These are phyloP conservation scores for Purpureocillium lavendulum DNA, from an alignment of 2,329 filamentous ascomycete species.

Conservation along the genomic window DNA sequence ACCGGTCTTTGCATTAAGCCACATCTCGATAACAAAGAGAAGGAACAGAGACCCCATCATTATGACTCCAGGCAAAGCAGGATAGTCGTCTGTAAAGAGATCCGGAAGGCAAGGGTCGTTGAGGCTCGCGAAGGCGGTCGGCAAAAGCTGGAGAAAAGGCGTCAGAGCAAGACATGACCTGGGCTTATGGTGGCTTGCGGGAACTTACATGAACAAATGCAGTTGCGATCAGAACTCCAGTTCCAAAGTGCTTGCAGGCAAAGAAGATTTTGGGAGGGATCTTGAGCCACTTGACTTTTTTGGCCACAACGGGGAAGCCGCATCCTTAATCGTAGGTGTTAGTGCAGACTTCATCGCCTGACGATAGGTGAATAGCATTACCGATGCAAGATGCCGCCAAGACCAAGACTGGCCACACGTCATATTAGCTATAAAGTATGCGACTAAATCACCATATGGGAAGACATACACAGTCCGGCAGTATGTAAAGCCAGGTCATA, in stretches of 20 bases:
- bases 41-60: conserved; percentile 56
- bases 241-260: conserved; percentile 59
- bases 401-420: conserved; percentile 23
- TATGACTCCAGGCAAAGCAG: conserved; percentile 54
- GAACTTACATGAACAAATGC: conserved; percentile 64
- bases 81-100: conserved; percentile 51
- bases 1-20: conserved; percentile 49
- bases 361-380: conserved; percentile 4
- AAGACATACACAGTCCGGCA: conserved; percentile 19
- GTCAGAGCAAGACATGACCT: too few species aligned
- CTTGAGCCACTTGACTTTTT: conserved; percentile 50
- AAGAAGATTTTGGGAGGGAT: conserved; percentile 50
- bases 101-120: conserved; percentile 48
- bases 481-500: conserved; percentile 11
- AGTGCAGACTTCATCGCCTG: background rate
- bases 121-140: conserved; percentile 48
- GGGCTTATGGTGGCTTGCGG: too few species aligned
- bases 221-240: conserved; percentile 63
- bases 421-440: too few species aligned
- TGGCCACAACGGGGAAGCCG: conserved; percentile 43
- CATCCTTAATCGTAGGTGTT: conserved; percentile 23
- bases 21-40: conserved; percentile 56
- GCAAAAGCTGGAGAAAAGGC: conserved; percentile 40
- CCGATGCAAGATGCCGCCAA: conserved; percentile 17
- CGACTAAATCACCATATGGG: background rate